Evolutionary conservation across 2,329 filamentous ascomycete species (phyloP), one percentile per base, ranked within the genome.

Genomic region (Bretziella fagacearum): DNA sequence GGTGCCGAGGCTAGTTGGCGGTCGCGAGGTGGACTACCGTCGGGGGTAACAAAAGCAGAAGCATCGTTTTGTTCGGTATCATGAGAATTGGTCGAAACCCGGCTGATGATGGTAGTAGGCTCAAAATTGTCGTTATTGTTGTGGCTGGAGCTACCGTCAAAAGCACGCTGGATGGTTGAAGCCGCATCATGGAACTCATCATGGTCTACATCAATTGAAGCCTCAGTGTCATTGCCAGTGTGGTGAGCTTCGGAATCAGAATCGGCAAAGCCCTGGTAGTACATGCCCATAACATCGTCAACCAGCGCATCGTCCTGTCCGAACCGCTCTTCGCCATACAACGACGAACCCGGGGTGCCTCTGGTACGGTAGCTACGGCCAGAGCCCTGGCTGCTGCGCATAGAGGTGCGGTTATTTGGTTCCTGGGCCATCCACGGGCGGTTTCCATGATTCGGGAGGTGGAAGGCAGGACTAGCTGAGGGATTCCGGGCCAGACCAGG

Each of bases 351-450:
- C 1, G 82, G 86, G 65, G 82, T 93, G 51, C 77, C 75, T 55
- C 83, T 85, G 3, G 85, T 91, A 53, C 80, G 60, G 43, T 91
- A 70, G 57, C 86, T 94, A 60, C 84, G 93, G 15, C 40, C 40
- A 30, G 25, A 30, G 11, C 13, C 17, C 17, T 25, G 17, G 25
- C 20, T 25, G 17, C 26, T 29, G 26, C 40, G 40, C 40, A 43
- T 43, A 18, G 40, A 43, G 15, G 13, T 30, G 17, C 40, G 40
- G n/a, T 10, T 27, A 11, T 26, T 26, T 6, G 25, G 40, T 32
- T 43, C 70, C 47, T 63, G 66, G 50, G 63, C 62, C 52, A 70
- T 56, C 61, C 71, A 73, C 30, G 67, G 69, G 26, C 65, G 61
- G 23, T 57, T 52, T 51, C 64, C 59, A 56, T 56, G 35, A 26